Conservation (phyloP, 805 yeast genomes). For the Saccharomycopsis fermentans region DNA sequence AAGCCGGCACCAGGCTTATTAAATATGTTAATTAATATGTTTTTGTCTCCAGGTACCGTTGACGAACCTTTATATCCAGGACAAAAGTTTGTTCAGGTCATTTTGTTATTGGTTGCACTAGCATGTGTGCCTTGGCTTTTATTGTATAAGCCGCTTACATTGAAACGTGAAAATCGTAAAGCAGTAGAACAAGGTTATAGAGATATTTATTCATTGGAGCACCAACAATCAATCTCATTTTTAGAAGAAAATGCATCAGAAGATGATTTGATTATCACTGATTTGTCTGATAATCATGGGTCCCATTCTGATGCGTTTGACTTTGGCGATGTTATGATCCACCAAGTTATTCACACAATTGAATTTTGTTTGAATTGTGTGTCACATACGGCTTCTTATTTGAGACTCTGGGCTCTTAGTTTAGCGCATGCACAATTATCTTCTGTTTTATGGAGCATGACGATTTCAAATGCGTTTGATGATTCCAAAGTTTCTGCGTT, state of each 20-base stretch:
- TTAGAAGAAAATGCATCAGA: constrained; percentile 20
- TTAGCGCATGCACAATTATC: constrained; percentile 95
- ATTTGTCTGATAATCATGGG: constrained; percentile 39
- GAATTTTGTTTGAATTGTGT: constrained; percentile 96
- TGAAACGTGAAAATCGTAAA: constrained; percentile 37
- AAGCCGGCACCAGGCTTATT: constrained; percentile 85
- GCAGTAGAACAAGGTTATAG: constrained; percentile 43
- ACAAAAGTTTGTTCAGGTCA: constrained; percentile 65
- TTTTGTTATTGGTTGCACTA: constrained; percentile 65
- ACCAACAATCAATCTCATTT: constrained; percentile 21
- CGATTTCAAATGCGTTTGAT: constrained; percentile 70
- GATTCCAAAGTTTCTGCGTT: constrained; percentile 33
- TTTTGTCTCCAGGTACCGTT: constrained; percentile 81
- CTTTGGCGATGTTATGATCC: constrained; percentile 92
- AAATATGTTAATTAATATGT: constrained; percentile 94
- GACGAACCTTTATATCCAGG: constrained; percentile 74
- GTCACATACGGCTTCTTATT: constrained; percentile 95
- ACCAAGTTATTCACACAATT: constrained; percentile 94
- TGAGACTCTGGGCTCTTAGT: constrained; percentile 95
- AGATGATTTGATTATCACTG: constrained; percentile 25
- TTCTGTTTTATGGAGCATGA: constrained; percentile 94
- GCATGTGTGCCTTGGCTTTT: constrained; percentile 90
- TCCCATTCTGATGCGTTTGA: constrained; percentile 49
- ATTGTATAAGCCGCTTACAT: constrained; percentile 69
- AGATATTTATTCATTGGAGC: constrained; percentile 35